These are phyloP conservation scores for Leccinum uliginosum DNA, from an alignment of 768 basidiomycete genomes.

Conservation along the genomic window DNA sequence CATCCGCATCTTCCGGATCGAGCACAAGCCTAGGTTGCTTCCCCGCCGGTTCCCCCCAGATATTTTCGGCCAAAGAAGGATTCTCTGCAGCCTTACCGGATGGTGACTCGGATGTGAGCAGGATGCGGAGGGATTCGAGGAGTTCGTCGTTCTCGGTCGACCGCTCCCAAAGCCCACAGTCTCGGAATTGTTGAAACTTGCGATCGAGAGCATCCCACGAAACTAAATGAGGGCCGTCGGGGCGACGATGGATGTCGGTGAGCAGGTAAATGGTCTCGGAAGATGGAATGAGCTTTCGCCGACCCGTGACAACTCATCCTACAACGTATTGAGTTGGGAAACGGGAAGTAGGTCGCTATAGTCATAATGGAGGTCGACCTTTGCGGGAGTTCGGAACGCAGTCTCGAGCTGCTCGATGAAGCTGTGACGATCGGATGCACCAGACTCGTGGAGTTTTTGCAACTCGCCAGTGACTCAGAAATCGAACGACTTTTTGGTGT, in stretches of 20 bases:
- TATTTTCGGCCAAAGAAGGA: not conserved
- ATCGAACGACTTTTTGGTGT: conserved; percentile 79
- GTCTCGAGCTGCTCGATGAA: conserved; percentile 81
- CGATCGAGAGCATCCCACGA: conserved; percentile 22
- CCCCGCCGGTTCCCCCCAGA: conserved; percentile 13
- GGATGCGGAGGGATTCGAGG: conserved; percentile 20
- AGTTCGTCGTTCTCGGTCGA: conserved; percentile 26
- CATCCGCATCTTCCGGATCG: conserved; percentile 21
- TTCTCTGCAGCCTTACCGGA: not conserved
- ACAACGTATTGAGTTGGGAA: conserved; percentile 42
- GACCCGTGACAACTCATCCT: conserved; percentile 24
- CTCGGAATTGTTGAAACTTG: conserved; percentile 21
- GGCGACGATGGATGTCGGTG: conserved; percentile 19
- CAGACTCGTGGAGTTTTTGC: conserved; percentile 62
- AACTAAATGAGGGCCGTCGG: conserved; percentile 12
- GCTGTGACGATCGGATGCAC: conserved; percentile 62
- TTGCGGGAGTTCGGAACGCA: conserved; percentile 74
- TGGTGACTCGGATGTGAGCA: conserved; percentile 15
- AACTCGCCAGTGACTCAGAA: conserved; percentile 84
- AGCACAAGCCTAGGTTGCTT: conserved; percentile 28
- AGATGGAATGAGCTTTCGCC: conserved; percentile 23
- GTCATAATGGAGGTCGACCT: conserved; percentile 52
- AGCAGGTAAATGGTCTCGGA: conserved; percentile 19
- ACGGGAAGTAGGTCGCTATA: conserved; percentile 49
- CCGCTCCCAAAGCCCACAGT: conserved; percentile 23